Conservation (phyloP, 2,329 filamentous ascomycete genomes). For the Aspergillus hortae region DNA sequence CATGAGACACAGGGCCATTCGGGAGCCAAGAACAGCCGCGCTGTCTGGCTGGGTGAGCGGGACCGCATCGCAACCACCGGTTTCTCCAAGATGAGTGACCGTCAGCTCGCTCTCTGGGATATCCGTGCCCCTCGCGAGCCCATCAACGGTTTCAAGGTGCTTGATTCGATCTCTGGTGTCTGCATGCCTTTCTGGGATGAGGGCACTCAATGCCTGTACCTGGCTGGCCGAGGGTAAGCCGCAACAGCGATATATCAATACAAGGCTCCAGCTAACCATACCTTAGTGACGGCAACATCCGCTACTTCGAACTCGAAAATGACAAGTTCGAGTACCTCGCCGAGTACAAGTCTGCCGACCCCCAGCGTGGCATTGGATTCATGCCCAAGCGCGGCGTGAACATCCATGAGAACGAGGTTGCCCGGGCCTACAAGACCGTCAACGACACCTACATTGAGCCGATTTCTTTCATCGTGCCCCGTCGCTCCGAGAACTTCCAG, state of each 20-base stretch:
- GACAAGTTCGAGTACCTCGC: conserved; percentile 98
- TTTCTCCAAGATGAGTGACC: conserved; percentile 97
- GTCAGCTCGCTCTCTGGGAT: conserved; percentile 95
- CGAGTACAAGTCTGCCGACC: conserved; percentile 95
- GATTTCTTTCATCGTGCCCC: conserved; percentile 93
- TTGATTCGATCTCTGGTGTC: conserved; percentile 95
- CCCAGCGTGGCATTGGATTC: conserved; percentile 91
- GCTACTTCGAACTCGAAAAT: conserved; percentile 97
- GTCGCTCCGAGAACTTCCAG: conserved; percentile 91
- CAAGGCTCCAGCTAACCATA: conserved; percentile 10
- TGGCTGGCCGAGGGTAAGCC: conserved; percentile 90
- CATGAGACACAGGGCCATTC: conserved; percentile 82
- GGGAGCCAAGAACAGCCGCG: conserved; percentile 95
- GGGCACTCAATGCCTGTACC: conserved; percentile 88
- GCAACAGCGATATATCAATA: neutral
- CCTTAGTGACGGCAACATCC: conserved; percentile 89
- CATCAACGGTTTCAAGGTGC: conserved; percentile 81
- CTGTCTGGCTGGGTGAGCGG: conserved; percentile 95
- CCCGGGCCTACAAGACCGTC: conserved; percentile 95
- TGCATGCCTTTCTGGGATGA: conserved; percentile 99
- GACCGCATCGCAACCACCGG: conserved; percentile 94
- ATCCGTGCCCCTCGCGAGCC: conserved; percentile 74
- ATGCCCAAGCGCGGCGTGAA: conserved; percentile 93
- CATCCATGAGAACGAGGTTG: conserved; percentile 93
- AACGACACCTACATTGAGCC: conserved; percentile 93